Evolutionary conservation across 192 early-diverging fungal species (phyloP).

Genomic region (Lobulomyces angularis): DNA sequence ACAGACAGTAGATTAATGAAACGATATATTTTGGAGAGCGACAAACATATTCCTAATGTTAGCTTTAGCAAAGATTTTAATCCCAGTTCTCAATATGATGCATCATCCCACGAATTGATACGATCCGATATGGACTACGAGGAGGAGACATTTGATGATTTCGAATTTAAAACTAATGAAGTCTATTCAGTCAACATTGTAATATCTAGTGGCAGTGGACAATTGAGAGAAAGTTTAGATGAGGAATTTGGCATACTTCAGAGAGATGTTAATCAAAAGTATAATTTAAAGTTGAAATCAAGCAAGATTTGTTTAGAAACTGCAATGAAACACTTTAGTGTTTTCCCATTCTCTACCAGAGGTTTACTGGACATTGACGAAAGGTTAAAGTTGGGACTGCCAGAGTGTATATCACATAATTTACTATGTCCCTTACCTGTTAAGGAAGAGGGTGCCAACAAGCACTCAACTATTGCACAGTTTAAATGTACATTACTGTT

Average conservation of each 20-base stretch:
- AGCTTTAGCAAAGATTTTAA: neutral
- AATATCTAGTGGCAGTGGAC: constrained; percentile 52
- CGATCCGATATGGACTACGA: constrained; percentile 16
- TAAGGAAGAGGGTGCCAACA: constrained; percentile 32
- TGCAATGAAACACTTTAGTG: constrained; percentile 44
- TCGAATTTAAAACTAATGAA: constrained; percentile 58
- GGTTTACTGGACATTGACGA: constrained; percentile 24
- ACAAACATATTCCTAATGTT: constrained; percentile 42
- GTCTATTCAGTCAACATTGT: constrained; percentile 59
- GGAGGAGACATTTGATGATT: constrained; percentile 29
- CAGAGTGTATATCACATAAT: constrained; percentile 48
- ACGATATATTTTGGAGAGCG: constrained; percentile 56
- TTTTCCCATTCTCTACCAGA: constrained; percentile 66
- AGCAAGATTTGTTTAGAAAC: constrained; percentile 49
- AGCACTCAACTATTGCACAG: constrained; percentile 56
- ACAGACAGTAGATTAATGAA: too few relatives aligned
- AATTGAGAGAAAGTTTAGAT: constrained; percentile 7
- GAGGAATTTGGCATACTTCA: constrained; percentile 38
- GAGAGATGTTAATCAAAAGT: constrained; percentile 59
- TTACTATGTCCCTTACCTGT: constrained; percentile 54
- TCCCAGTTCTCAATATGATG: neutral
- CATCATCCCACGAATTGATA: neutral
- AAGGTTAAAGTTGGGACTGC: constrained; percentile 51
- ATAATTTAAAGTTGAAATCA: constrained; percentile 58
- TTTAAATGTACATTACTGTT: constrained; percentile 62